Evolutionary conservation across 768 basidiomycete species (phyloP).

Genomic region (Leccinum sublutescens): DNA sequence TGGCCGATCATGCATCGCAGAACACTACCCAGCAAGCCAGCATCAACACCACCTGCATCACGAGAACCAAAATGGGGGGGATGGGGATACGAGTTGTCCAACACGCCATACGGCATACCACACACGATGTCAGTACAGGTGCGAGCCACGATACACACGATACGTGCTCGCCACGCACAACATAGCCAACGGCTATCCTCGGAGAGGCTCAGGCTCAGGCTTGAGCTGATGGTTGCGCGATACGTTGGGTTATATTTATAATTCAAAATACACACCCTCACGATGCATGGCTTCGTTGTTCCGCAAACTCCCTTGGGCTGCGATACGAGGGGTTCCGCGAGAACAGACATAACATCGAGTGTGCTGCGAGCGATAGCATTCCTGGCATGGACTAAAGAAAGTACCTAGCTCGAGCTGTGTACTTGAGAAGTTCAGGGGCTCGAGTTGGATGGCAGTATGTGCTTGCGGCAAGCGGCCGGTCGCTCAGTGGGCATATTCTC

Average conservation of each 20-base stretch:
- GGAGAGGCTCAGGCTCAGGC: neutral
- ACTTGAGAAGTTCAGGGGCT: neutral
- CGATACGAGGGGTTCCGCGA: neutral
- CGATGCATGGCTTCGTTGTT: neutral
- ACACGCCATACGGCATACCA: neutral
- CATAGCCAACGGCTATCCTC: neutral
- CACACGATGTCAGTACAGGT: neutral
- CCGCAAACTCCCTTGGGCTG: neutral
- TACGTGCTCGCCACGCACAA: neutral
- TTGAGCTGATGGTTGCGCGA: neutral
- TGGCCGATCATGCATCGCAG: neutral
- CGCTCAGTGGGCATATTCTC: neutral
- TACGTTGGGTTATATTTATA: neutral
- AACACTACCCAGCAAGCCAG: neutral
- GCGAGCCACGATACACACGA: neutral
- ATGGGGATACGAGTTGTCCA: neutral
- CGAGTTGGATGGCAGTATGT: neutral
- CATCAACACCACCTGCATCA: neutral
- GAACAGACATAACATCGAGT: neutral
- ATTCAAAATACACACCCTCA: neutral
- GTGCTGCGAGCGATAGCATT: neutral
- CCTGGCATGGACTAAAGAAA: neutral
- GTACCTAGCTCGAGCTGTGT: neutral
- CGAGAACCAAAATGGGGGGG: neutral
- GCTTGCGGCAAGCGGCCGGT: neutral